Evolutionary conservation across 108 stramenopile species (phyloP).

Genomic region (Skeletonema marinoi): DNA sequence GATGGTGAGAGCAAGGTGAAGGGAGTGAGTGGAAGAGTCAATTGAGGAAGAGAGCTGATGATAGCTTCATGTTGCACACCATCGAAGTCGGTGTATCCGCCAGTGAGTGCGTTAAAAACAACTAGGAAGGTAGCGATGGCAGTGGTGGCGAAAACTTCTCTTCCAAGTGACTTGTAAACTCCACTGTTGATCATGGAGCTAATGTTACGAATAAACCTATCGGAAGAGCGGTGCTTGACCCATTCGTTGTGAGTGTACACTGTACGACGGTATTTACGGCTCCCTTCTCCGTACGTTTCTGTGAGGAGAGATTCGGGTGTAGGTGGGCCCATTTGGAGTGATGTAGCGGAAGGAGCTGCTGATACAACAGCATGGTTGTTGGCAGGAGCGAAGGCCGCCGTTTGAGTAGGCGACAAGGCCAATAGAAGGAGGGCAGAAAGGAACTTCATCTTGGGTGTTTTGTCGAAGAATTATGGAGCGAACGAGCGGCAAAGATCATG

Average conservation of each 20-base stretch:
- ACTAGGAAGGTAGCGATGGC: slow-evolving; percentile 43
- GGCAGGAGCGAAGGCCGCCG: slow-evolving; percentile 21
- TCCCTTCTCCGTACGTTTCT: slow-evolving; percentile 50
- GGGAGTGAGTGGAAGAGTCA: slow-evolving; percentile 50
- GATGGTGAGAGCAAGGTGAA: slow-evolving; percentile 54
- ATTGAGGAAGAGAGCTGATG: slow-evolving; percentile 29
- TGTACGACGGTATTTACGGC: slow-evolving; percentile 66
- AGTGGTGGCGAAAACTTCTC: slow-evolving; percentile 48
- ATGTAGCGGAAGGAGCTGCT: not conserved
- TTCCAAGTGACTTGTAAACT: slow-evolving; percentile 43
- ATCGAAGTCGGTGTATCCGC: slow-evolving; percentile 51
- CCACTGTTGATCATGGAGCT: slow-evolving; percentile 44
- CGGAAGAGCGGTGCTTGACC: slow-evolving; percentile 59
- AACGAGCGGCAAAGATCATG: not conserved
- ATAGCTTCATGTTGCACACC: slow-evolving; percentile 47
- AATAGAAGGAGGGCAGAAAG: slow-evolving; percentile 27
- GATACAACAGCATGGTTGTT: not conserved
- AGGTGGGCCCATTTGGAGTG: slow-evolving; percentile 2
- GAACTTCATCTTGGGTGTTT: slow-evolving; percentile 21
- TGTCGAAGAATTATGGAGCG: not conserved
- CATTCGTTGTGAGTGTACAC: slow-evolving; percentile 79
- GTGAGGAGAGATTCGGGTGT: not conserved
- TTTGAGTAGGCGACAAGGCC: slow-evolving; percentile 15
- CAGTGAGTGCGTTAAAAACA: slow-evolving; percentile 44
- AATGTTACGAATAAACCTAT: slow-evolving; percentile 56